Conservation (phyloP, 1,284 basidiomycete genomes). For the Garcileccinum viscosum region DNA sequence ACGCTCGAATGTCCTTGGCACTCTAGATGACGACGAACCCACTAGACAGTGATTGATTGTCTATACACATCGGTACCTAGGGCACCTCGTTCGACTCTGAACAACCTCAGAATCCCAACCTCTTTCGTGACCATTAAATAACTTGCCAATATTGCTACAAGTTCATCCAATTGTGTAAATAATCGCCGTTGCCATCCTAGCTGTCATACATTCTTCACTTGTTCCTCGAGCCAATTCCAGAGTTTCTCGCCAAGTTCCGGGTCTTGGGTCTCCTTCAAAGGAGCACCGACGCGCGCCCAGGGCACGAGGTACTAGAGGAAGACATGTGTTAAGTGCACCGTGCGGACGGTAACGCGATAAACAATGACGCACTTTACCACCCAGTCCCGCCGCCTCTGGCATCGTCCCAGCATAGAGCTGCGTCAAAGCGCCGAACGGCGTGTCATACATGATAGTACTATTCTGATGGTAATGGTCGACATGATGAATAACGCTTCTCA, state of each 20-base stretch:
- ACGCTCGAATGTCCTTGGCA: no score
- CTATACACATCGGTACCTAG: no score
- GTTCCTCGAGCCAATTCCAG: conserved; percentile 46
- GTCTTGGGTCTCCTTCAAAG: conserved; percentile 32
- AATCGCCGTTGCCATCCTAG: no score
- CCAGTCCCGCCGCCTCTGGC: conserved; percentile 43
- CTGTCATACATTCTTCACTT: conserved; percentile 32
- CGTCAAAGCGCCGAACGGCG: no score
- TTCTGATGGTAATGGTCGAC: neutral
- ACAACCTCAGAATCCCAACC: no score
- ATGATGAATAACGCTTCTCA: neutral
- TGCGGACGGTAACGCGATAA: neutral
- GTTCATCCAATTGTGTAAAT: no score
- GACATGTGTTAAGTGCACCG: neutral
- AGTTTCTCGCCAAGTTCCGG: conserved; percentile 38
- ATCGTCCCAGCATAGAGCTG: no score
- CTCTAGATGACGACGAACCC: no score
- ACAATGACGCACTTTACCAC: neutral
- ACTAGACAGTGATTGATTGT: no score
- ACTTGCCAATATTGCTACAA: no score
- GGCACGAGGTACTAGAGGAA: conserved; percentile 42
- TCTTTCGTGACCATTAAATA: no score
- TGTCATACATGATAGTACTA: conserved; percentile 26
- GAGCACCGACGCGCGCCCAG: conserved; percentile 40
- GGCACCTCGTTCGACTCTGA: no score